Evolutionary conservation across 306 rosid species (phyloP), one percentile per base, ranked within the genome.

Genomic region (Gastrolobium bilobum): DNA sequence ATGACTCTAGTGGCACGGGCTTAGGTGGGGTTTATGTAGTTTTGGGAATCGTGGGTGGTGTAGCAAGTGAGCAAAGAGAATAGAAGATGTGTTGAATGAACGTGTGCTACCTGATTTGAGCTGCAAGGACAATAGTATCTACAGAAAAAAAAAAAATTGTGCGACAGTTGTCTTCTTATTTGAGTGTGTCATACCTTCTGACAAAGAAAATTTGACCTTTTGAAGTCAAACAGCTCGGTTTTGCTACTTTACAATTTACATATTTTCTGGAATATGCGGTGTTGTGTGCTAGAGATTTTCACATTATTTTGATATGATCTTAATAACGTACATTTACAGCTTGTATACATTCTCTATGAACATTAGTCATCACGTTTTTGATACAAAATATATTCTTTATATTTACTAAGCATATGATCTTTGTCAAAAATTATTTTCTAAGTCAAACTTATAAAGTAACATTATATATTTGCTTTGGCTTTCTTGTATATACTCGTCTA

Each of bases 401-500:
- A 82, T 69, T 74, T 79, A 79, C 64, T 86, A 81, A 71, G 73
- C 59, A n/a, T 81, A 80, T 62, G 29, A 52, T 69, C 58, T 81
- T 87, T 82, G 44, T 78, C 68, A 67, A 80, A 86, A 82, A 82
- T 88, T 86, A 90, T 71, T 82, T 90, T 86, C 86, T 62, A 80
- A 82, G 83, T 82, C 66, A 73, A 85, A 86, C 83, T 83, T 90
- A 88, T 88, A 79, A 48, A 69, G 87, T 94, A 88, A 89, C 92
- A 71, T 47, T 84, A 87, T 82, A 89, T 66, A 70, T 90, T 89
- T 87, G 68, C 78, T 88, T 73, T 88, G 87, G 81, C 65, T 91
- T 87, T 86, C 85, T 79, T 90, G 83, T 87, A 84, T 85, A 87
- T 84, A 81, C 84, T 84, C 71, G 80, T 82, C 89, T 92, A 89